Evolutionary conservation across 2,329 filamentous ascomycete genomes (phyloP).

Genomic region (Fusarium praegraminearum): DNA sequence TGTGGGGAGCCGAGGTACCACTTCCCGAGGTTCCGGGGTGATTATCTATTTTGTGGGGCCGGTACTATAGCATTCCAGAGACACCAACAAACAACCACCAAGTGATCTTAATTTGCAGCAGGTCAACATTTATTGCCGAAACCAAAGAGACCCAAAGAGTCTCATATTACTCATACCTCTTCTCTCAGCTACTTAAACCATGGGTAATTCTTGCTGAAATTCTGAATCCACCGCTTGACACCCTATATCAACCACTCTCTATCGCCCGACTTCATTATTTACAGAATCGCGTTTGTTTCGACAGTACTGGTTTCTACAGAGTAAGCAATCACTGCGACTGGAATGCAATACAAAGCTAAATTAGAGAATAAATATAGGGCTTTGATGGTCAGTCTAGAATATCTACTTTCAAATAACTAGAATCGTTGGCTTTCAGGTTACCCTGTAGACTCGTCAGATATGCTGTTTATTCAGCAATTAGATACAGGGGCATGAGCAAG

Average conservation of each 20-base stretch:
- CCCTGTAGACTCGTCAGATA: neutral
- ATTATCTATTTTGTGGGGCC: slow-evolving; percentile 22
- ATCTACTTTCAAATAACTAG: neutral
- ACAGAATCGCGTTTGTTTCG: neutral
- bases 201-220: no score
- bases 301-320: neutral
- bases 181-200: neutral
- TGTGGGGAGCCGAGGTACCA: slow-evolving; percentile 52
- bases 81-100: neutral
- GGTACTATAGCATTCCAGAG: neutral
- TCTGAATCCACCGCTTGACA: no score
- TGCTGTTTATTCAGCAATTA: neutral
- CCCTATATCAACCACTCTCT: neutral
- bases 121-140: neutral
- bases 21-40: slow-evolving; percentile 37
- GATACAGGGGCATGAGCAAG: neutral
- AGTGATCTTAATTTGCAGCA: neutral
- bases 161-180: no score
- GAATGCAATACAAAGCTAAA: slow-evolving; percentile 32
- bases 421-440: neutral
- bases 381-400: neutral
- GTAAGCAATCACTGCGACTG: neutral
- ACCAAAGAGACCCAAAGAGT: no score
- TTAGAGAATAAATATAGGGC: neutral
- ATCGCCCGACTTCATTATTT: no score